Base-by-base conservation (phyloP, 202 grass and related monocot genomes). In the Sporobolus alterniflorus region DNA sequence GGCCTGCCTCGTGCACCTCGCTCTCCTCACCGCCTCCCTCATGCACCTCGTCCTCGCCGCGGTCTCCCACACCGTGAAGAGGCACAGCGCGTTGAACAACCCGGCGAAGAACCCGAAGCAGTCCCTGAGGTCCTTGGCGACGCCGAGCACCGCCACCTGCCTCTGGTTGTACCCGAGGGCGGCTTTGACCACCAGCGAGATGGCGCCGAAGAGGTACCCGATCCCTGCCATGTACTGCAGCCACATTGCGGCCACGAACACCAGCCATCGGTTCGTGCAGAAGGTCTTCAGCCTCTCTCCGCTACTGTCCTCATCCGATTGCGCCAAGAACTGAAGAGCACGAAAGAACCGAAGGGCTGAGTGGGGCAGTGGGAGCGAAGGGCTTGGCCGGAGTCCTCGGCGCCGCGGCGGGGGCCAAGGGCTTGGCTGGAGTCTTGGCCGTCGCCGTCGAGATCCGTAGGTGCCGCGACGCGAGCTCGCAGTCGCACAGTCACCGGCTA, bases 211-310 rank as follows among this genome's bases (percentile, higher is more conserved):
- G 46, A 98, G 84, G 77, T 98, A 98, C 2, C 92, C 92, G 64
- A 95, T 89, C 15, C 96, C 96, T 0, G 92, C 92, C 71, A 98
- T 90, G 31, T 92, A 95, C 52, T 98, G 96, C 84, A 98, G 74
- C 96, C 96, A 98, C 96, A 98, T 95, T 78, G 90, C 89, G 21
- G 89, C 90, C 2, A 98, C 92, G 73, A 98, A 95, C 70, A 98
- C 92, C 7, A 90, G 83, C 96, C 96, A 98, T 65, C 96, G 86
- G 78, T 95, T 92, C 82, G 80, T 89, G 65, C 80, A 76, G 75
- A 98, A 90, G 73, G 85, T 79, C 43, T 64, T 69, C 18, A 88
- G n/a, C 72, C n/a, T n/a, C 57, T 87, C 46, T 88, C 87, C 77
- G 31, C 59, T 11, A 83, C 7, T 76, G 26, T 85, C 75, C 68